Percentiles rank a stretch among this genome's conserved stretches.
Evolutionary conservation across 306 rosid species (phyloP).

Genomic region (Coriaria nepalensis): DNA sequence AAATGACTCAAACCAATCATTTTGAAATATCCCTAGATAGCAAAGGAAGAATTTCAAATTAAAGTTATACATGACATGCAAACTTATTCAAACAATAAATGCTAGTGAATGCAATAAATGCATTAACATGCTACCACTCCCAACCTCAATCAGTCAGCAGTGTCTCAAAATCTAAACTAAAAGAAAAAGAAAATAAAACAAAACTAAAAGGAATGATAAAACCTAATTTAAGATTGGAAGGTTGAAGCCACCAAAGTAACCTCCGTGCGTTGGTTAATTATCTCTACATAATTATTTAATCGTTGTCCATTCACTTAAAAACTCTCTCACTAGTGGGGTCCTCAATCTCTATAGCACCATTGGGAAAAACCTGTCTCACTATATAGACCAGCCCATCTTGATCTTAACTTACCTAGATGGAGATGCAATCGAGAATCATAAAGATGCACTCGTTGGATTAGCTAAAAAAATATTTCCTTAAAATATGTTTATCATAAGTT

Average conservation of each 20-base stretch:
- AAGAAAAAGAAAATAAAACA: not conserved
- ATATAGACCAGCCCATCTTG: constrained; percentile 5
- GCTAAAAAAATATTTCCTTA: too few species aligned
- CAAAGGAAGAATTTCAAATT: too few species aligned
- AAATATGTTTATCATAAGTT: too few species aligned
- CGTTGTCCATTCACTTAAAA: not conserved
- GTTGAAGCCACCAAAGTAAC: not conserved
- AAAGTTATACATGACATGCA: too few species aligned
- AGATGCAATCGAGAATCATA: not conserved
- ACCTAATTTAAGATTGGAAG: not conserved
- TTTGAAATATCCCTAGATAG: too few species aligned
- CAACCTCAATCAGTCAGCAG: not conserved
- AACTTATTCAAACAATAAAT: too few species aligned
- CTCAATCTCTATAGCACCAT: not conserved
- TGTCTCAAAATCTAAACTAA: not conserved
- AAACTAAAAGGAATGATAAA: not conserved
- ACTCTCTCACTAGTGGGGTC: not conserved
- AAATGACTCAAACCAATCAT: too few species aligned
- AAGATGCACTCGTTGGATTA: too few species aligned
- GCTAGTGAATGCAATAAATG: too few species aligned
- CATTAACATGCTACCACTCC: not conserved
- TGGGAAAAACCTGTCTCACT: not conserved
- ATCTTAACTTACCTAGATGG: constrained; percentile 1
- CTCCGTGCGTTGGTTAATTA: not conserved
- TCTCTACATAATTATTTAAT: not conserved